These are phyloP conservation scores for Endocalyx cinctus DNA, from an alignment of 2,329 filamentous ascomycete species.

Conservation along the genomic window DNA sequence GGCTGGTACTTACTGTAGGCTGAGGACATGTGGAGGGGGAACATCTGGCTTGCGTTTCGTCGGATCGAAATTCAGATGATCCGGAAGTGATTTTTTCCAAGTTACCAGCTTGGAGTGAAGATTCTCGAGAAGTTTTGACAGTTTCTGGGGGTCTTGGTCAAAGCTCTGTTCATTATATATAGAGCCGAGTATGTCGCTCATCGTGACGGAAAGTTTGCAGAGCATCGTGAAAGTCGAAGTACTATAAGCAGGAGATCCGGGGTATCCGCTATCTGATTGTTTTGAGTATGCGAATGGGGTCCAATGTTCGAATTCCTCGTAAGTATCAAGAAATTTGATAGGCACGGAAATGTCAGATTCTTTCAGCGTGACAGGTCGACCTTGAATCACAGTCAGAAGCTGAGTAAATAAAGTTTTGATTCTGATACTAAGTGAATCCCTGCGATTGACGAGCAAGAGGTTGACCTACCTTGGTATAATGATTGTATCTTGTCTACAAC, in stretches of 20 bases:
- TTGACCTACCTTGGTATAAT: constrained; percentile 40
- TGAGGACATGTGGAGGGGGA: constrained; percentile 41
- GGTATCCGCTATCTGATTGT: constrained; percentile 18
- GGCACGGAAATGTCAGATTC: constrained; percentile 42
- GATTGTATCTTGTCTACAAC: constrained; percentile 48
- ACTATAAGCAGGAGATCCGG: constrained; percentile 35
- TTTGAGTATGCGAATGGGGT: constrained; percentile 37
- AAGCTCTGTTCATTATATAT: constrained; percentile 40
- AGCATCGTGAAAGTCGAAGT: constrained; percentile 37
- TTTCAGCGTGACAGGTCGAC: constrained; percentile 41
- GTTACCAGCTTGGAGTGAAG: constrained; percentile 36
- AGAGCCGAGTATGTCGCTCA: constrained; percentile 41
- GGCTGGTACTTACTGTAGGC: constrained; percentile 29
- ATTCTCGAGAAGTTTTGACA: constrained; percentile 30
- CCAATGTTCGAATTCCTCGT: constrained; percentile 50
- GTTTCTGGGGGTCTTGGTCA: constrained; percentile 27
- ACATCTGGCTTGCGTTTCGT: constrained; percentile 18
- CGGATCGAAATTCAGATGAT: constrained; percentile 35
- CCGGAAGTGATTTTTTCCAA: constrained; percentile 38
- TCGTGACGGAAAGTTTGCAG: constrained; percentile 40
- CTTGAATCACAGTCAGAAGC: constrained; percentile 14
- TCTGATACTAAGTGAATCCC: not conserved
- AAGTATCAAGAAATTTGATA: constrained; percentile 42
- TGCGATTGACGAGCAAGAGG: not conserved
- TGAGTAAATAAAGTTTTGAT: too few species aligned